Base-by-base conservation (phyloP, 805 yeast species). In the Saccharomyces eubayanus region DNA sequence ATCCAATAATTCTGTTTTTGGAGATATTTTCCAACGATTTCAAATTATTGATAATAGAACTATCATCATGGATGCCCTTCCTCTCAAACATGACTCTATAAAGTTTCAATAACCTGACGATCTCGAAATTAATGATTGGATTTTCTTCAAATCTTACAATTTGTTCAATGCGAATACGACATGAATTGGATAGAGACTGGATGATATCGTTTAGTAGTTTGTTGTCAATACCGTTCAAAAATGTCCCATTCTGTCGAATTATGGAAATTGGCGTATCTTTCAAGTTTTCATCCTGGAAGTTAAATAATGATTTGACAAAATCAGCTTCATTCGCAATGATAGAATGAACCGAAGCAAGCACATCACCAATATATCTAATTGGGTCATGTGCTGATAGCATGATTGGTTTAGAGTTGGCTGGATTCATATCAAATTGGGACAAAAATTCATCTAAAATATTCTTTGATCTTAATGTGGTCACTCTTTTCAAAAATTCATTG, bases 261-360 rank as follows among this genome's bases (percentile, higher is more conserved):
- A 55, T 53, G 31, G 61, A 53, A 51, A 53, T 51, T 11, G 64
- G 55, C 6, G 59, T 50, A 41, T 59, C 53, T 27, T 58, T 56
- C 14, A 53, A 28, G 28, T 59, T 47, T 41, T 62, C 56, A 12
- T 60, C 62, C 41, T 71, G 70, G 47, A 73, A 70, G 48, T 77
- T 77, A 53, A 92, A 83, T 50, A 92, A 70, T 20, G 83, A 76
- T 8, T 77, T 76, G 5, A 92, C 77, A 30, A 85, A 76, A 64
- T 94, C 99, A 45, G 83, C 77, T 68, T 94, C 99, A 69, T 89
- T 88, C 3, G 90, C 96, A 30, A 90, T 83, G 4, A 88, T 77
- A 1, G 91, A 81, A 65, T 94, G 97, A 1, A 90, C 77, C 73
- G 87, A 87, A 0, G 98, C 98, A 41, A 94, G 72, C 31, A 94